Conservation (phyloP, 139 green algal genomes). For the Tetraselmis striata region DNA sequence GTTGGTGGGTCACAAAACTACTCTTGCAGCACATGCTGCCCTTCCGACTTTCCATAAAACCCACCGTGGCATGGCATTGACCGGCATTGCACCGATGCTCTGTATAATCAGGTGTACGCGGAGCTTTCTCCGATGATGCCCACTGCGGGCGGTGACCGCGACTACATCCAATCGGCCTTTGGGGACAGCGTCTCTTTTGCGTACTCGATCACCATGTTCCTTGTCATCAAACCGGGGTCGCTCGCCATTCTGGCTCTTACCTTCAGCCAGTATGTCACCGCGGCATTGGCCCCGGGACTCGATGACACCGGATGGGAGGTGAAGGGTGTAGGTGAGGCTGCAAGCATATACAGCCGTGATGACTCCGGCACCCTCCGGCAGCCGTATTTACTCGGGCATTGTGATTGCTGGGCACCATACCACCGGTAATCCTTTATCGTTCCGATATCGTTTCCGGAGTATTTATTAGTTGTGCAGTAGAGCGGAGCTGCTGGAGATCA, state of each 20-base stretch:
- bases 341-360: too few relatives aligned
- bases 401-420: too few relatives aligned
- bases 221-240: neutral
- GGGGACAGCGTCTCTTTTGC: neutral
- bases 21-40: neutral
- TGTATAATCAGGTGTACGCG: neutral
- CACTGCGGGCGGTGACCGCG: neutral
- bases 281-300: neutral
- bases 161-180: neutral
- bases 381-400: too few relatives aligned
- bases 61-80: neutral
- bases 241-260: neutral
- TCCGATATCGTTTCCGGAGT: too few relatives aligned
- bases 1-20: neutral
- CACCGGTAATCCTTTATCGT: too few relatives aligned
- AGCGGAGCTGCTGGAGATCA: too few relatives aligned
- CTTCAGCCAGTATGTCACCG: neutral
- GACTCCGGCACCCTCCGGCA: too few relatives aligned
- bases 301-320: neutral
- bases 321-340: neutral
- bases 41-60: neutral
- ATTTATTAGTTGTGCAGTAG: too few relatives aligned
- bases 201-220: neutral
- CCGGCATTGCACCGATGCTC: neutral
- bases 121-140: neutral